These are phyloP conservation scores for Setomelanomma holmii DNA, from an alignment of 2,329 filamentous ascomycete species.

Conservation along the genomic window DNA sequence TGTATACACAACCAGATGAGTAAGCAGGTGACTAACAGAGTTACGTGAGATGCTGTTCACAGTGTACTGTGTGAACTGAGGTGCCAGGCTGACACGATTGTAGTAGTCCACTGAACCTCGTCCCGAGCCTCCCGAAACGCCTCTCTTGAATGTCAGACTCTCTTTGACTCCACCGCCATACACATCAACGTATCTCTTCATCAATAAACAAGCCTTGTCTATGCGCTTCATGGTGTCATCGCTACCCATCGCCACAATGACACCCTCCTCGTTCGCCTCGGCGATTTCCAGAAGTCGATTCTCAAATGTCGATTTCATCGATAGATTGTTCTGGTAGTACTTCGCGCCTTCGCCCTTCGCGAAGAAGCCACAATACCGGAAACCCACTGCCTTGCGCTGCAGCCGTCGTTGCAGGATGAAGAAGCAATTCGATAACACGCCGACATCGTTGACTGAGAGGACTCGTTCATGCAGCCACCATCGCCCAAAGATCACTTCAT, in stretches of 20 bases:
- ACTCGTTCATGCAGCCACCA: conserved; percentile 15
- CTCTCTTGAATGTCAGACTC: conserved; percentile 13
- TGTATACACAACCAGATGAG: no score
- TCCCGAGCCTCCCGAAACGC: conserved; percentile 5
- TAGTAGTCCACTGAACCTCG: conserved; percentile 19
- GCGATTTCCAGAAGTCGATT: neutral
- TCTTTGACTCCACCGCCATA: neutral
- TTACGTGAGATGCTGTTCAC: no score
- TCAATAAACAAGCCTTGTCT: conserved; percentile 20
- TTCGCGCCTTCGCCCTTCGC: conserved; percentile 12
- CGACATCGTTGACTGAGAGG: conserved; percentile 11
- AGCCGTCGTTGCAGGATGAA: conserved; percentile 23
- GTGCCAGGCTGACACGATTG: no score
- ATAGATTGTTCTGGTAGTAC: neutral
- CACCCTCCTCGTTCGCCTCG: neutral
- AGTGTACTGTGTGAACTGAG: no score
- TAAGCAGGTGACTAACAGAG: no score
- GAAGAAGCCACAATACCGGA: conserved; percentile 6
- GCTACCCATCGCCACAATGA: conserved; percentile 16
- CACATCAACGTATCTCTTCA: conserved; percentile 8
- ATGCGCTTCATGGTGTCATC: conserved; percentile 17
- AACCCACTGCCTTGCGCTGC: conserved; percentile 19
- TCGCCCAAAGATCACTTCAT: conserved; percentile 12
- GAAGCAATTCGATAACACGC: conserved; percentile 21
- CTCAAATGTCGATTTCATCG: neutral